Evolutionary conservation across 2,329 filamentous ascomycete species (phyloP).

Genomic region (Monosporascus sp.): DNA sequence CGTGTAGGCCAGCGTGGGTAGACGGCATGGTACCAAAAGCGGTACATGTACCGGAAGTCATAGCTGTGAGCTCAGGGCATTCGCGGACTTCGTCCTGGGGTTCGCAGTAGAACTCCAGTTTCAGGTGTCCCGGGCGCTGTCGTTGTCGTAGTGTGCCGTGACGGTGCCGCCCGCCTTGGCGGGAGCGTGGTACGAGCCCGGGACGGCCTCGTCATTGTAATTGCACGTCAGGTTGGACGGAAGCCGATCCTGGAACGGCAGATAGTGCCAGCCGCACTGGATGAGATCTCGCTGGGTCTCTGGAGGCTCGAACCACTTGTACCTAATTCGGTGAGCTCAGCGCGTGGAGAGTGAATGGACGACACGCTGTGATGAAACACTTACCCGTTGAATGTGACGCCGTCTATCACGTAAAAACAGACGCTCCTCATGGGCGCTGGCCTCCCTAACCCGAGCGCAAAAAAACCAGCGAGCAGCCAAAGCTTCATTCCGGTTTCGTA

Average conservation of each 20-base stretch:
- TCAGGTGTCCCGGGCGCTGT: neutral
- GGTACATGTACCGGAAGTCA: neutral
- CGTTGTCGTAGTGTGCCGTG: neutral
- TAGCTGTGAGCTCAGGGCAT: neutral
- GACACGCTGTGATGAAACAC: neutral
- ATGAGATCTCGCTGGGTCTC: conserved; percentile 1
- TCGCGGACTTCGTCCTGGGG: too few species aligned
- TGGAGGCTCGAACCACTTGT: neutral
- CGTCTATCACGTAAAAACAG: neutral
- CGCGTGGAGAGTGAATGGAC: neutral
- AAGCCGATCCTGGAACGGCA: neutral
- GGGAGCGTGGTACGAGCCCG: neutral
- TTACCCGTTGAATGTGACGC: neutral
- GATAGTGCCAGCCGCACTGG: neutral
- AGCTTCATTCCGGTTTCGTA: too few species aligned
- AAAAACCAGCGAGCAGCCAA: too few species aligned
- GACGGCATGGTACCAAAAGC: neutral
- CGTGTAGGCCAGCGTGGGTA: neutral
- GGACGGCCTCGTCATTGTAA: neutral
- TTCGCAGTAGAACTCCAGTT: neutral
- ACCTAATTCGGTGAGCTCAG: neutral
- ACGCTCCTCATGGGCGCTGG: neutral
- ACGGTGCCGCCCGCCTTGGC: neutral
- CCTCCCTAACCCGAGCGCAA: too few species aligned
- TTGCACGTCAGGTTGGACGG: neutral